Evolutionary conservation across 805 yeast species (phyloP), one percentile per base, ranked within the genome.

Genomic region (Limtongia smithiae): DNA sequence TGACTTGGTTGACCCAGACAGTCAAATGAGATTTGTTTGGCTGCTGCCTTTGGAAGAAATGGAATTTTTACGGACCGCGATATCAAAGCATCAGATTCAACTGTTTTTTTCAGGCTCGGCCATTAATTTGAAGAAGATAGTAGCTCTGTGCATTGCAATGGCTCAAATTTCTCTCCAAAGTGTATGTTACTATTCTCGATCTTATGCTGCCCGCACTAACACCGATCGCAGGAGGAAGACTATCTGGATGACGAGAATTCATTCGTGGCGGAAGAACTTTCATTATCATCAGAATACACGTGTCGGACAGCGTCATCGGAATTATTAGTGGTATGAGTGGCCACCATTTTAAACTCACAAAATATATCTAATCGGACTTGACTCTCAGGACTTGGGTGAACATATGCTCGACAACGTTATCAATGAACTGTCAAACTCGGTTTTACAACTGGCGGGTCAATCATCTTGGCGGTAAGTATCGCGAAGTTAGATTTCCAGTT

Each of bases 251-350:
- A 89, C 61, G 76, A 80, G 61, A 87, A 89, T 60, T 67, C 65
- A 2, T 88, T 79, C 64, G 85, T 87, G 4, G 77, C 89, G 2
- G 83, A 79, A 31, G 89, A 85, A 48, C 73, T 86, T 1, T 96
- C 88, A 1, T 72, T 89, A 28, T 68, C 82, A 0, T 68, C 81
- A 0, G 77, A 76, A 4, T 66, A 67, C 8, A 65, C 75, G 1
- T 76, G 82, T 0, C 75, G 97, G 45, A 83, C 81, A 41, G 75
- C 84, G 0, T 69, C 82, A 0, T 71, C 72, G 24, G 87, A 82
- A 25, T 75, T 79, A 30, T 3, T 44, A 14, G 18, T 45, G 27
- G 48, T 44, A 20, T n/a, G n/a, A 20, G 48, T 36, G 4, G 12
- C 1, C 17, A 9, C 14, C 22, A n/a, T 33, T n/a, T 21, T 32